These are phyloP conservation scores for Lunasporangiospora selenospora DNA, from an alignment of 192 early-diverging fungal species.

Conservation along the genomic window DNA sequence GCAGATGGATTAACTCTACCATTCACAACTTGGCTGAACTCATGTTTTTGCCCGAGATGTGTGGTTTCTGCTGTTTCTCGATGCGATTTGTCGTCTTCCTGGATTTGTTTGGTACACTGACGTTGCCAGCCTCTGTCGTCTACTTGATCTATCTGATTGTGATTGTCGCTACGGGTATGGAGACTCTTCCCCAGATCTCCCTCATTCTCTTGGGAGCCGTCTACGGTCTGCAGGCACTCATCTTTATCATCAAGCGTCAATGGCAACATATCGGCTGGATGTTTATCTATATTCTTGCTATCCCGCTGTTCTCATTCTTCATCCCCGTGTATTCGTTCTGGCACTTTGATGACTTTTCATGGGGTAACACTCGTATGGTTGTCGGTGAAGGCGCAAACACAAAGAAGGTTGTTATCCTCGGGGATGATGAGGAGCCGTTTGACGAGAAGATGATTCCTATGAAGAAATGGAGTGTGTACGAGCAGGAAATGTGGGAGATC, in stretches of 20 bases:
- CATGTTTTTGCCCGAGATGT: slow-evolving; percentile 84
- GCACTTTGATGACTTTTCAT: slow-evolving; percentile 99
- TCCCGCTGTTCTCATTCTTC: slow-evolving; percentile 92
- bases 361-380: slow-evolving; percentile 95
- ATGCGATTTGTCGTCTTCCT: slow-evolving; percentile 97
- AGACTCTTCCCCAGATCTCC: slow-evolving; percentile 80
- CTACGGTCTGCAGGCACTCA: slow-evolving; percentile 88
- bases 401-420: slow-evolving; percentile 62
- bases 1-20: slow-evolving; percentile 99
- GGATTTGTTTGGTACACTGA: slow-evolving; percentile 85
- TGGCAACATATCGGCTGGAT: slow-evolving; percentile 87
- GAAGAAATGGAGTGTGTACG: slow-evolving; percentile 89
- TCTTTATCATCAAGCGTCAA: slow-evolving; percentile 59
- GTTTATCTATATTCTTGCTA: slow-evolving; percentile 87
- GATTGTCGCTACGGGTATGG: slow-evolving; percentile 64
- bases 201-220: slow-evolving; percentile 81
- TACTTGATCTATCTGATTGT: slow-evolving; percentile 84
- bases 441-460: slow-evolving; percentile 86
- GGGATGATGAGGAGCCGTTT: slow-evolving; percentile 83
- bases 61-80: slow-evolving; percentile 97
- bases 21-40: slow-evolving; percentile 96
- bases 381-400: slow-evolving; percentile 72
- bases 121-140: slow-evolving; percentile 80
- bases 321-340: slow-evolving; percentile 96
- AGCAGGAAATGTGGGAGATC: slow-evolving; percentile 79